Evolutionary conservation across 2,329 filamentous ascomycete genomes (phyloP), one percentile per base, ranked within the genome.

Genomic region (Aphanoascus verrucosus): DNA sequence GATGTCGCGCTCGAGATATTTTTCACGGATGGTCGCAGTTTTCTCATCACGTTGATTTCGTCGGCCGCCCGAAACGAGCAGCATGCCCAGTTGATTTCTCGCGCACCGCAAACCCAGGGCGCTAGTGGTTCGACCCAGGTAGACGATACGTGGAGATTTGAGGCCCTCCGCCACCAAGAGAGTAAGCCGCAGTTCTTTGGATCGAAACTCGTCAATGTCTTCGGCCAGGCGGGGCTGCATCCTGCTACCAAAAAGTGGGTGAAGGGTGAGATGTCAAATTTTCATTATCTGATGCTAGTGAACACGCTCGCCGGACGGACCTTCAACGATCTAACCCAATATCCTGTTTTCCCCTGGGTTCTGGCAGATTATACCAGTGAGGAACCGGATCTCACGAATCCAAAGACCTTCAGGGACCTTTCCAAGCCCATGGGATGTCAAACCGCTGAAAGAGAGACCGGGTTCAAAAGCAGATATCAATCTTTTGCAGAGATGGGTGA

Each of bases 1-100:
- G 91, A 98, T 64, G 93, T 98, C 11, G 89, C 88, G 0, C 83
- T 97, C n/a, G 93, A 98, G 65, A 80, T 96, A 1, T 98, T 98
- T 72, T 98, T 98, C 66, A 90, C 89, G 0, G 94, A 98, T 65
- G 93, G 93, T 1, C 84, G 89, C 53, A 98, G 93, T 70, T 98
- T 97, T 66, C 76, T 98, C 14, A 71, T 98, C 54, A 97, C 91
- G 0, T 83, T 89, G 2, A 85, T 89, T 54, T 88, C 85, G 35
- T 78, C 85, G 0, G 71, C 73, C 32, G 74, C 82, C 37, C 81
- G 93, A 57, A 88, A 98, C 64, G 86, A 91, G 54, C 75, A 98
- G 2, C 89, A 87, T 60, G 75, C 77, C 14, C 87, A 85, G 59
- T 81, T 98, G 49, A 77, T 83, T 19, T 77, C 75, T 57, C 89